Evolutionary conservation across 805 yeast genomes (phyloP).

Genomic region (Candida anglica): DNA sequence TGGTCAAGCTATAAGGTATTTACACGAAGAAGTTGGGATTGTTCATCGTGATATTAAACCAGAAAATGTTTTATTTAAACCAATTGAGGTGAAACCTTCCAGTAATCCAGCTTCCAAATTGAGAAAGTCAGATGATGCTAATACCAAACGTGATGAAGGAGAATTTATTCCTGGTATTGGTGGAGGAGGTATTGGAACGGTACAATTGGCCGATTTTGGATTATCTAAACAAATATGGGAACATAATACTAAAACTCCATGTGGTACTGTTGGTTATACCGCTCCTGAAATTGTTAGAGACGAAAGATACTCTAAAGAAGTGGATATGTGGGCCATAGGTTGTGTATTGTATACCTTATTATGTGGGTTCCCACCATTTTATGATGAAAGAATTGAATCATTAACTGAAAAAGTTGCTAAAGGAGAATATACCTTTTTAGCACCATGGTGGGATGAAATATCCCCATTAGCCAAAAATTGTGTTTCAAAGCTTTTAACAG

Average conservation of each 20-base stretch:
- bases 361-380: constrained; percentile 98
- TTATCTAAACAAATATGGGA: constrained; percentile 87
- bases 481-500: constrained; percentile 63
- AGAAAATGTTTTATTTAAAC: constrained; percentile 66
- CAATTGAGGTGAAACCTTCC: constrained; percentile 51
- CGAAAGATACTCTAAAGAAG: constrained; percentile 87
- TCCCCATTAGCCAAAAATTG: constrained; percentile 64
- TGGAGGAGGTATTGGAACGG: constrained; percentile 87
- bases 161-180: constrained; percentile 75
- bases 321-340: constrained; percentile 98
- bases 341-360: constrained; percentile 90
- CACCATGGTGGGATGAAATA: constrained; percentile 91
- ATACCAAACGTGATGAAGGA: constrained; percentile 82
- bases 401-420: constrained; percentile 76
- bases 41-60: constrained; percentile 86
- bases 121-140: constrained; percentile 66
- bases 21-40: constrained; percentile 71
- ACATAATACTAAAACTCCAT: constrained; percentile 89
- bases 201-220: constrained; percentile 95
- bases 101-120: constrained; percentile 29
- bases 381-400: constrained; percentile 73
- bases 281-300: constrained; percentile 98
- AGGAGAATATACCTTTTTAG: constrained; percentile 71
- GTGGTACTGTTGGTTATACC: constrained; percentile 98
- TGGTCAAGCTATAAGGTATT: constrained; percentile 58